phyloP scores from a whole-genome alignment of 2,329 filamentous ascomycete genomes.

The Aureobasidium sp. region DNA sequence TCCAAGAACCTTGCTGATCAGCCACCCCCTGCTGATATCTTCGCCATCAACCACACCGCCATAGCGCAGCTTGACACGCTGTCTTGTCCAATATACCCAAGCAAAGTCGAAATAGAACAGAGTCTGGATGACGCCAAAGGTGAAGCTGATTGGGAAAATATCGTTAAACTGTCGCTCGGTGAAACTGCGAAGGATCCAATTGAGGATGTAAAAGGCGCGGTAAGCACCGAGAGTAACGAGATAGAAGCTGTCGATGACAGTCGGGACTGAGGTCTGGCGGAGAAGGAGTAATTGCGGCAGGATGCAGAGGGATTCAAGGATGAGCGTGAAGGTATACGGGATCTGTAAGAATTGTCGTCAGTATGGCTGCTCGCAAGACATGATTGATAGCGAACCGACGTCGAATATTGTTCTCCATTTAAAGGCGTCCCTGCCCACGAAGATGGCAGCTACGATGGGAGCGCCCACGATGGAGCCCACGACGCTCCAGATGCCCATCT shows the following conservation, averaged over 20 bases:
- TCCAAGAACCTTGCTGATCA: constrained; percentile 82
- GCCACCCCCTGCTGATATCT: constrained; percentile 86
- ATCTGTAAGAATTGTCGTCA: constrained; percentile 62
- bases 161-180: constrained; percentile 38
- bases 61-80: constrained; percentile 91
- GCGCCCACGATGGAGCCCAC: constrained; percentile 71
- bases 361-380: background rate
- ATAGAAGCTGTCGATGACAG: constrained; percentile 98
- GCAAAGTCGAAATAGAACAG: constrained; percentile 94
- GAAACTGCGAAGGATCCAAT: constrained; percentile 79
- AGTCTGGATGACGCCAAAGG: constrained; percentile 92
- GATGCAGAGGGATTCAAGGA: constrained; percentile 91
- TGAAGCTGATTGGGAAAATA: constrained; percentile 73
- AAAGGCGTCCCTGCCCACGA: constrained; percentile 46
- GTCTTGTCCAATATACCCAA: constrained; percentile 96
- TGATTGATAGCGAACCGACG: constrained; percentile 17
- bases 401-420: background rate
- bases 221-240: constrained; percentile 89
- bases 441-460: constrained; percentile 77
- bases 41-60: constrained; percentile 93
- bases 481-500: constrained; percentile 78
- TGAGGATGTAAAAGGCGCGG: constrained; percentile 88
- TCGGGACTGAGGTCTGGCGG: constrained; percentile 94
- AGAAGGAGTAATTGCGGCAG: constrained; percentile 93
- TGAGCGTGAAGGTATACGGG: constrained; percentile 88